Percentiles rank a stretch among this genome's conserved stretches.
phyloP scores from a whole-genome alignment of 495 filamentous ascomycete species.

The Hyaloscypha bicolor region DNA sequence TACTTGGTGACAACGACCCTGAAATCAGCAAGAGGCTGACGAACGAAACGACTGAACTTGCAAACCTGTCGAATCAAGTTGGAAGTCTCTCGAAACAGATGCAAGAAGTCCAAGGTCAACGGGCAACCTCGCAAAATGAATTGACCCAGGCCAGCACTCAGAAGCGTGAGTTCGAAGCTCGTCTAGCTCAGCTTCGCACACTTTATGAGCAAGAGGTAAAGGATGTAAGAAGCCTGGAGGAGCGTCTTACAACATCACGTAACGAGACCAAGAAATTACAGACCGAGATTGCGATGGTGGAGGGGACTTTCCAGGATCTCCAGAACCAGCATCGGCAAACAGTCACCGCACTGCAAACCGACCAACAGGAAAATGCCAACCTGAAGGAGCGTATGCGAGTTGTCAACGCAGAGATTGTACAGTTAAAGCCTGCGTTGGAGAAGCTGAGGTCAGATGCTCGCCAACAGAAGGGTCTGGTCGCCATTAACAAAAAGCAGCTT shows the following conservation, averaged over 20 bases:
- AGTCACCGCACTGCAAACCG: conserved; percentile 72
- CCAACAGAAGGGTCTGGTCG: conserved; percentile 92
- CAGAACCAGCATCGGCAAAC: conserved; percentile 82
- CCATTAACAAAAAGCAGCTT: conserved; percentile 97
- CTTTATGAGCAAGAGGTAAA: conserved; percentile 94
- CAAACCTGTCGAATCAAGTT: conserved; percentile 94
- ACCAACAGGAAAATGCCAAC: conserved; percentile 83
- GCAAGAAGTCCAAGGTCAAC: conserved; percentile 84
- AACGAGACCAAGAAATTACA: conserved; percentile 82
- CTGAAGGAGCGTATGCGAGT: conserved; percentile 86
- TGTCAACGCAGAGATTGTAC: conserved; percentile 77
- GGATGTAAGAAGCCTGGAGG: conserved; percentile 80
- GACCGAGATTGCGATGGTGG: conserved; percentile 77
- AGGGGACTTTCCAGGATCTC: conserved; percentile 80
- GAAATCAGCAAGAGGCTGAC: conserved; percentile 86
- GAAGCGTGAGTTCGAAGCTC: conserved; percentile 88
- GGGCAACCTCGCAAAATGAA: conserved; percentile 73
- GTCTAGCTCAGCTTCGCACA: conserved; percentile 77
- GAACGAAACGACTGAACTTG: conserved; percentile 88
- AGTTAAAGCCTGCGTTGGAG: conserved; percentile 85
- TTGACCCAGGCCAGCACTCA: conserved; percentile 76
- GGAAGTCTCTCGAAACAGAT: conserved; percentile 88
- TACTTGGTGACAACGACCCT: conserved; percentile 92
- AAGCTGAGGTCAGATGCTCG: conserved; percentile 86
- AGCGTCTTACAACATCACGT: conserved; percentile 72